Conservation (phyloP, 257 asterid genomes). For the Lavandula angustifolia region DNA sequence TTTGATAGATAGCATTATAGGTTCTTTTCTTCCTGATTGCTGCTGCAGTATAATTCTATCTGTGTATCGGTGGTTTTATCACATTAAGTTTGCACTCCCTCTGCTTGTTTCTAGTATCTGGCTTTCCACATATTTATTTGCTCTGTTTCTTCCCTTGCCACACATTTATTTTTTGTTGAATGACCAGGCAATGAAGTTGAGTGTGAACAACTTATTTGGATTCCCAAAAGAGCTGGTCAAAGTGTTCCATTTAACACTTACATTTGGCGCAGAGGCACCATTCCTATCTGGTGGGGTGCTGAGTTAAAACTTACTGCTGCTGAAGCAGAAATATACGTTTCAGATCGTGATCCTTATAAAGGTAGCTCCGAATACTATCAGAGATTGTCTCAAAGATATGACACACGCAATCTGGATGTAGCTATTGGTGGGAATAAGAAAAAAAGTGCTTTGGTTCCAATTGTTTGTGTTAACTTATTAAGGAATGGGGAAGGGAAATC, state of each 20-base stretch:
- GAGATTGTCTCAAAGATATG: constrained; percentile 91
- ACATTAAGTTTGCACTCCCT: constrained; percentile 29
- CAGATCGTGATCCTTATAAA: constrained; percentile 85
- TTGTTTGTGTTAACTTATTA: constrained; percentile 87
- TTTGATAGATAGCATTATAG: constrained; percentile 18
- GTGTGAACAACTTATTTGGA: constrained; percentile 96
- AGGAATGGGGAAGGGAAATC: constrained; percentile 94
- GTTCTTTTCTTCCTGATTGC: constrained; percentile 26
- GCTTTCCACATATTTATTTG: constrained; percentile 11
- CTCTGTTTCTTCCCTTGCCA: constrained; percentile 17
- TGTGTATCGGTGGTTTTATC: constrained; percentile 11
- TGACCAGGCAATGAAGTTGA: constrained; percentile 97
- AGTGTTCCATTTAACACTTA: constrained; percentile 90
- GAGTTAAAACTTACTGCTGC: constrained; percentile 96
- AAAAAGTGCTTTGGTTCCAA: constrained; percentile 84
- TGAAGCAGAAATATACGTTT: constrained; percentile 95
- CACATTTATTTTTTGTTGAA: constrained; percentile 35
- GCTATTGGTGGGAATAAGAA: constrained; percentile 63
- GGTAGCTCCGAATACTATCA: constrained; percentile 90
- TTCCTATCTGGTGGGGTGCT: constrained; percentile 99
- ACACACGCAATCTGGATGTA: constrained; percentile 67
- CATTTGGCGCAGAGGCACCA: constrained; percentile 98
- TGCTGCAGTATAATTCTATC: constrained; percentile 13
- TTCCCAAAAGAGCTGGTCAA: constrained; percentile 72
- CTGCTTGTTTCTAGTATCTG: constrained; percentile 2